Base-by-base conservation (phyloP, 2,329 filamentous ascomycete species). In the Fusarium dimerum region DNA sequence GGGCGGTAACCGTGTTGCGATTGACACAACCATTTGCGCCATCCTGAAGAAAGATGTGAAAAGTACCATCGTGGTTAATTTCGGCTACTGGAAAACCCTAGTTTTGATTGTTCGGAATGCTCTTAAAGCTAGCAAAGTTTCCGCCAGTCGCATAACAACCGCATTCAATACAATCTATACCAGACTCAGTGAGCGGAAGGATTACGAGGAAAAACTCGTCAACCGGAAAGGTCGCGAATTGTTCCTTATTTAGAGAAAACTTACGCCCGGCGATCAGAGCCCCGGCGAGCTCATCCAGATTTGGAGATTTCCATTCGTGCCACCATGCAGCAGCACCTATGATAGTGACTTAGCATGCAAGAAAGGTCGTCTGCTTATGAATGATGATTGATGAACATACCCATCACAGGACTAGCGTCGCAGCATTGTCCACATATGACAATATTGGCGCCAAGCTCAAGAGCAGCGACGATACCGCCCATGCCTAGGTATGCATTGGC, bases 401-500 rank as follows among this genome's bases (percentile, higher is more conserved):
- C 79, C 39, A 81, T 80, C 1, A 81, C 78, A 0, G 76, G 76
- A 6, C 71, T 73, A 0, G 76, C 76, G 57, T 77, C 75, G 1
- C 73, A 71, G 6, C 74, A 73, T 29, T 75, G 69, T 4, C 75
- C 74, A 49, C 74, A 76, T 13, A 77, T 69, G 29, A 77, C 66
- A 38, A 78, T 74, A 50, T 76, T 68, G 3, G 74, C 73, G 1
- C 74, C 73, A 5, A 61, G 52, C 30, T 68, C 60, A 1, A 77
- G 62, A 2, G 68, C 76, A 29, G 64, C 68, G 30, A 70, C 66
- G 49, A 76, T 76, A 2, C 71, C 75, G 26, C 75, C 63, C 12
- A 76, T 76, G 1, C 80, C 80, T 1, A 82, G 73, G 56, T 83
- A 83, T 2, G 75, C 79, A 36, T 81, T 78, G 6, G 65, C 66